Evolutionary conservation across 345 rosid genomes (phyloP).

Genomic region (Populus tremula): DNA sequence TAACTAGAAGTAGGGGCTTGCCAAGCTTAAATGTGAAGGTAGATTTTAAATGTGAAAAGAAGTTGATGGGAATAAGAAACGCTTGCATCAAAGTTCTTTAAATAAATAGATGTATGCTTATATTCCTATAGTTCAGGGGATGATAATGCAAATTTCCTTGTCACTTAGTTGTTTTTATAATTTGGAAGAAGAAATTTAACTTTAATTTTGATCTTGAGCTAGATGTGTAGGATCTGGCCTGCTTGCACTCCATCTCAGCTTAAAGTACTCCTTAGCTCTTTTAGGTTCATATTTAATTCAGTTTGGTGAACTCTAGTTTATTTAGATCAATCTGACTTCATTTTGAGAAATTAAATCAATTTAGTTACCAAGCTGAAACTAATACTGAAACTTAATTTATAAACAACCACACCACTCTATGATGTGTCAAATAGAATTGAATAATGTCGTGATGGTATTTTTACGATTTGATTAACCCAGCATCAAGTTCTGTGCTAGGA

Average conservation of each 20-base stretch:
- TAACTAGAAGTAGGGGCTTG: not conserved
- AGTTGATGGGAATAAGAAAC: not conserved
- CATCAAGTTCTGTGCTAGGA: not conserved
- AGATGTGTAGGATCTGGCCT: not conserved
- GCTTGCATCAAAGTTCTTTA: not conserved
- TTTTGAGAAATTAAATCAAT: not conserved
- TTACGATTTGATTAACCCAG: not conserved
- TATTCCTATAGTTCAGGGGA: not conserved
- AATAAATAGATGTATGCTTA: not conserved
- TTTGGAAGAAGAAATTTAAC: not conserved
- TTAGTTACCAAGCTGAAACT: not conserved
- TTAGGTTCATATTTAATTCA: not conserved
- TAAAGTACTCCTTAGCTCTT: not conserved
- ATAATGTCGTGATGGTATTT: not conserved
- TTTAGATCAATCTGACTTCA: not conserved
- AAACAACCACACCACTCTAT: not conserved
- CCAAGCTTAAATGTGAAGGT: not conserved
- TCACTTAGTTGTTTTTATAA: not conserved
- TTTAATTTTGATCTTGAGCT: not conserved
- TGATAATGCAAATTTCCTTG: not conserved
- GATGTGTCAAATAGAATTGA: not conserved
- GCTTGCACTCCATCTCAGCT: not conserved
- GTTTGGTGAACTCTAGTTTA: not conserved
- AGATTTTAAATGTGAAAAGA: not conserved
- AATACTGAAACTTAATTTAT: not conserved